Evolutionary conservation across 768 basidiomycete species (phyloP), one percentile per base, ranked within the genome.

Genomic region (Boletus reticulatus): DNA sequence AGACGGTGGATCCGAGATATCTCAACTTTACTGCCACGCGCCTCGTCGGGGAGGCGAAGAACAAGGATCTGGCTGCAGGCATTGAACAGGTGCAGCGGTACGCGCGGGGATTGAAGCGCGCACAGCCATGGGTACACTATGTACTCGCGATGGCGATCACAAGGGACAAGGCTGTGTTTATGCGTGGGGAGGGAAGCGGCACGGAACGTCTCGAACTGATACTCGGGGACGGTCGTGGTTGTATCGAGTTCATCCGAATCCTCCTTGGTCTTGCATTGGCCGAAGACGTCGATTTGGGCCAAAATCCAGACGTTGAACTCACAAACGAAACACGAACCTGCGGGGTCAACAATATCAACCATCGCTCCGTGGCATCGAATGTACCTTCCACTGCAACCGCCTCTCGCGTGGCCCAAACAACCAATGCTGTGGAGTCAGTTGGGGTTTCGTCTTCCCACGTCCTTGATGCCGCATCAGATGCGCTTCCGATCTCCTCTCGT

Each of bases 81-180:
- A 3, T 22, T 22, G 22, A 22, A 22, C 22, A 22, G 22, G 22
- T 22, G 22, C 22, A 22, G 22, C 22, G 22, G 22, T 22, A 22
- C 22, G 22, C 22, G 22, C 22, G 3, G 22, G 22, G 22, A 22
- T 22, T 22, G 22, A 22, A 22, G 22, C 22, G 22, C 22, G 22
- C 22, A 22, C 22, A 22, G 22, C 22, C 22, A 22, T 22, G 22
- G 22, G 22, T 22, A 22, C 22, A 22, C 22, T 63, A 22, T 17
- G 53, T 47, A 1, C 27, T 59, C 14, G 43, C 37, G 17, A 45
- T 55, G 47, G n/a, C 46, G 13, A 10, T 57, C 20, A 44, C 56
- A 3, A 12, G 24, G 14, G 42, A 57, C 29, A 29, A 27, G 50
- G 17, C 31, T 2, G 6, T 38, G 27, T 50, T 61, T 5, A 39